Evolutionary conservation across 495 filamentous ascomycete genomes (phyloP).

Genomic region (Xylaria venustula): DNA sequence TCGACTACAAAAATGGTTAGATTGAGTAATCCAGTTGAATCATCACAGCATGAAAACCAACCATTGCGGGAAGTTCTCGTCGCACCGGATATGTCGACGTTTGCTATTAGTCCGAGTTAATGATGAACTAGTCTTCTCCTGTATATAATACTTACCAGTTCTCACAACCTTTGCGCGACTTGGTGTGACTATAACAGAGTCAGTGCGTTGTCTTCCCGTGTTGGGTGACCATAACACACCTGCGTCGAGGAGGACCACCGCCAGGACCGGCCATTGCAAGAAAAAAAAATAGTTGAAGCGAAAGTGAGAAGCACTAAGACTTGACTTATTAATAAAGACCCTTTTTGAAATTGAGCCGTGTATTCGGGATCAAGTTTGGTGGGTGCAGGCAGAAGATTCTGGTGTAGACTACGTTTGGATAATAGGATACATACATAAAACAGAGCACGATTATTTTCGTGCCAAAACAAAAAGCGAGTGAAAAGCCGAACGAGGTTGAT

Average conservation of each 20-base stretch:
- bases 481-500: slow-evolving; percentile 27
- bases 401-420: neutral
- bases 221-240: slow-evolving; percentile 29
- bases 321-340: slow-evolving; percentile 17
- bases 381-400: neutral
- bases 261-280: slow-evolving; percentile 66
- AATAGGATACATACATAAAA: slow-evolving; percentile 35
- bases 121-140: neutral
- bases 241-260: slow-evolving; percentile 69
- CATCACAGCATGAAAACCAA: slow-evolving; percentile 40
- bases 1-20: slow-evolving; percentile 59
- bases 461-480: slow-evolving; percentile 41
- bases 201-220: neutral
- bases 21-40: neutral
- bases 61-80: slow-evolving; percentile 98
- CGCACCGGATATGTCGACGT: slow-evolving; percentile 93
- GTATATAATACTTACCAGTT: slow-evolving; percentile 58
- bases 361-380: neutral
- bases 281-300: slow-evolving; percentile 30
- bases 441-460: slow-evolving; percentile 34
- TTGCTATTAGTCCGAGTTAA: slow-evolving; percentile 52
- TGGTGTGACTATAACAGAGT: slow-evolving; percentile 73
- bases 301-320: slow-evolving; percentile 17
- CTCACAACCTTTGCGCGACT: slow-evolving; percentile 95
- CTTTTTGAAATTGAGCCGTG: too few species aligned